Conservation (phyloP, 192 early-diverging fungal genomes). For the Obelidium mucronatum region DNA sequence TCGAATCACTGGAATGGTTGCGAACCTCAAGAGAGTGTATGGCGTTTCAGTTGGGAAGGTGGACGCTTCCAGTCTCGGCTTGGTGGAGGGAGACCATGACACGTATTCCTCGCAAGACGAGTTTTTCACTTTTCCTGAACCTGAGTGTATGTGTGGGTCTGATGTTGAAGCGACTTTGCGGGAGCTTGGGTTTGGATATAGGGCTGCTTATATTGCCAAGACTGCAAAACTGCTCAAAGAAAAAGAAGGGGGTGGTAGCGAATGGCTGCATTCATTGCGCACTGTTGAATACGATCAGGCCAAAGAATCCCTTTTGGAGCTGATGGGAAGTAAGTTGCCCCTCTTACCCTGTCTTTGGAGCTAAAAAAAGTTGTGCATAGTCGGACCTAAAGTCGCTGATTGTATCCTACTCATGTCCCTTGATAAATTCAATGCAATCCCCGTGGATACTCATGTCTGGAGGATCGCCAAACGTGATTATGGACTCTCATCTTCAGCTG, state of each 20-base stretch:
- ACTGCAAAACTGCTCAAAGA: slow-evolving; percentile 67
- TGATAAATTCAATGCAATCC: slow-evolving; percentile 73
- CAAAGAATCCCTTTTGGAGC: slow-evolving; percentile 66
- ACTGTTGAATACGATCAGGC: slow-evolving; percentile 60
- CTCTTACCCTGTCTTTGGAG: slow-evolving; percentile 46
- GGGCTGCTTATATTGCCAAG: slow-evolving; percentile 88
- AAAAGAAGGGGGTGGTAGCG: slow-evolving; percentile 54
- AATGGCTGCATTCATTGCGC: slow-evolving; percentile 73
- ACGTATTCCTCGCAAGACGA: background rate
- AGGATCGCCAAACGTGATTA: slow-evolving; percentile 90
- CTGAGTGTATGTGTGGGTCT: slow-evolving; percentile 52
- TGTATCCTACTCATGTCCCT: slow-evolving; percentile 93
- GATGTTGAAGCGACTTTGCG: slow-evolving; percentile 73
- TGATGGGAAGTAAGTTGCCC: no score
- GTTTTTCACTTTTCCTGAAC: slow-evolving; percentile 75
- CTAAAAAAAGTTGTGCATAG: no score
- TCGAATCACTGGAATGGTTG: slow-evolving; percentile 86
- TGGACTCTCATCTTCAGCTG: slow-evolving; percentile 49
- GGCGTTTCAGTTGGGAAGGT: slow-evolving; percentile 6
- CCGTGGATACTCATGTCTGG: slow-evolving; percentile 97
- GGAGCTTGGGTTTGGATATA: slow-evolving; percentile 90
- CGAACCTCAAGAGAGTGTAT: slow-evolving; percentile 15
- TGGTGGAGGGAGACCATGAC: background rate
- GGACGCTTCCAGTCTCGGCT: background rate
- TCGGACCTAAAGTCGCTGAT: slow-evolving; percentile 98